A percentile compares a stretch with the other conserved stretches of the same genome.
These are phyloP conservation scores for Diddensiella caesifluorescens DNA, from an alignment of 805 yeast genomes.

Conservation along the genomic window DNA sequence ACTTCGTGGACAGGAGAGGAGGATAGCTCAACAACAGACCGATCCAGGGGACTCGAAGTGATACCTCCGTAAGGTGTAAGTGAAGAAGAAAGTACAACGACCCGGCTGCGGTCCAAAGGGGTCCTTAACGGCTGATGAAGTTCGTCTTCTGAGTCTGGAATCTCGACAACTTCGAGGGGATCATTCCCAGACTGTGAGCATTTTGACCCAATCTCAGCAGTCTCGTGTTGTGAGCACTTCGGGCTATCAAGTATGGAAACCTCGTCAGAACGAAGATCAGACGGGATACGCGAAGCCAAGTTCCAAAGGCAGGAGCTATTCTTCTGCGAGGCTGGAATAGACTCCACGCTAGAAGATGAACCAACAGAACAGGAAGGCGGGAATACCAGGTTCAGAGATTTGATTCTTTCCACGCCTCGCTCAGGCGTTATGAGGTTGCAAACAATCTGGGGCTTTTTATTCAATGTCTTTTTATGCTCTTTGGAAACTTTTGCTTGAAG, in stretches of 20 bases:
- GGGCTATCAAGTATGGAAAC: too few relatives aligned
- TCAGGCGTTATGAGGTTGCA: not conserved
- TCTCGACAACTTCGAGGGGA: slow-evolving; percentile 2
- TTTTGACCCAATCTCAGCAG: too few relatives aligned
- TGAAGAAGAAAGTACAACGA: too few relatives aligned
- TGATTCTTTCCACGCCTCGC: not conserved
- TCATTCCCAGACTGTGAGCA: too few relatives aligned
- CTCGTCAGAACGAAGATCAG: too few relatives aligned
- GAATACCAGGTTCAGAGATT: not conserved
- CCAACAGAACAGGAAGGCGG: too few relatives aligned
- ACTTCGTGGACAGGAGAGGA: not conserved
- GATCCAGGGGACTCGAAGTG: not conserved
- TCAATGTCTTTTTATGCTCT: not conserved
- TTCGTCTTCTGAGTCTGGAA: not conserved
- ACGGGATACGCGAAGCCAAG: not conserved
- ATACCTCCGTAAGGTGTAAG: too few relatives aligned
- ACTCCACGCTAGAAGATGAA: too few relatives aligned
- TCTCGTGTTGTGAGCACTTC: too few relatives aligned
- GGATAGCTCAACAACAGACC: not conserved
- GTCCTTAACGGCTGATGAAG: too few relatives aligned
- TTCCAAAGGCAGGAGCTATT: not conserved
- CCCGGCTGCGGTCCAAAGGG: too few relatives aligned
- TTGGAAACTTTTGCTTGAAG: not conserved
- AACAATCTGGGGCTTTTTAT: not conserved
- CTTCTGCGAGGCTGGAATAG: too few relatives aligned